Base-by-base conservation (phyloP, 2,329 filamentous ascomycete species). In the Claviceps arundinis region DNA sequence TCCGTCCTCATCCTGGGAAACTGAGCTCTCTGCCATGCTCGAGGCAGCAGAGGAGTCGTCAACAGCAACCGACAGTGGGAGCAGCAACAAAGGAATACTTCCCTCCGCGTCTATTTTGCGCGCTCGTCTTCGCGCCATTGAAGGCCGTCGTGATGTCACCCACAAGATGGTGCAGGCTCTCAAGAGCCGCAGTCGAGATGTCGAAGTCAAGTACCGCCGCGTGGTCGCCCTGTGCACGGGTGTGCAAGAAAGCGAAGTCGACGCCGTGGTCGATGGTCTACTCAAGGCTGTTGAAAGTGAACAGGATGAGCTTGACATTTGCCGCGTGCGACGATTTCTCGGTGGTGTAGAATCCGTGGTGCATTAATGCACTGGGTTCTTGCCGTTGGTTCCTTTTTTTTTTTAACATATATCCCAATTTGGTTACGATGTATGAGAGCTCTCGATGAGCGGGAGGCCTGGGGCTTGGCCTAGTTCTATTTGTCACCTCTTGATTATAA, bases 261-360 rank as follows among this genome's bases (percentile, higher is more conserved):
- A 97, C 59, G 79, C 80, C 53, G 79, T 89, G 50, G 74, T 96
- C 0, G 87, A 89, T 50, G 82, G 82, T 2, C 72, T 98, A 44
- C 80, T 94, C 47, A 82, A 87, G 56, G 93, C 93, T 2, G 85
- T 97, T 2, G 91, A 95, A 68, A 95, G 89, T 61, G 90, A 96
- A 65, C 79, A 76, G 51, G 78, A 81, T 7, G 85, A 87, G 60
- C 72, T 89, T 1, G 88, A 94, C 62, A 81, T 91, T 8, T 81
- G 79, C 0, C 73, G 89, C 8, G 85, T 95, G 13, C 75, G 85
- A 59, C 81, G 89, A 50, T 94, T 95, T 63, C 70, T 95, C 52
- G 78, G 84, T 34, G 85, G 87, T 52, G 86, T 94, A 2, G 87
- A 90, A 61, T 82, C 78, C 2, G 77, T 77, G 44, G 70, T 71